Conservation (phyloP, 768 basidiomycete genomes). For the Mycena alexandri region DNA sequence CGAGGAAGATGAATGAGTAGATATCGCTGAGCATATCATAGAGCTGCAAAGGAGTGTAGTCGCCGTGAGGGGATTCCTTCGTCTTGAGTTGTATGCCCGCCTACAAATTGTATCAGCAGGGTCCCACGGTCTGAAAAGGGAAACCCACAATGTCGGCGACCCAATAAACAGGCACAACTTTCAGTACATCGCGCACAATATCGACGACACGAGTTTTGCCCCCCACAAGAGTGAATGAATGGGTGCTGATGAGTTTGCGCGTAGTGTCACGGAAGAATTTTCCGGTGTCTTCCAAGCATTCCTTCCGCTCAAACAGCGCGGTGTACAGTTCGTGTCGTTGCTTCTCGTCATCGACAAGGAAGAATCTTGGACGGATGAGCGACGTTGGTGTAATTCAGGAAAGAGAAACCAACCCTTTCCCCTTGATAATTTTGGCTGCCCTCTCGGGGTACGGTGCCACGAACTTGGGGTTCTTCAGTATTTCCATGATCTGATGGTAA, state of each 20-base stretch:
- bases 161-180: slow-evolving; percentile 76
- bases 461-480: slow-evolving; percentile 66
- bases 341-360: slow-evolving; percentile 65
- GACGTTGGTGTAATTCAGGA: not conserved
- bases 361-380: slow-evolving; percentile 64
- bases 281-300: slow-evolving; percentile 63
- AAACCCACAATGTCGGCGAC: slow-evolving; percentile 76
- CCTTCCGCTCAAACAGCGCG: slow-evolving; percentile 62
- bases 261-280: slow-evolving; percentile 78
- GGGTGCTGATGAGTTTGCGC: slow-evolving; percentile 62
- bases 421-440: slow-evolving; percentile 66
- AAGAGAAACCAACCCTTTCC: slow-evolving; percentile 62
- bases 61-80: slow-evolving; percentile 63
- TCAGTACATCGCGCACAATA: slow-evolving; percentile 77
- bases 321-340: slow-evolving; percentile 62
- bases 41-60: slow-evolving; percentile 72
- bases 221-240: slow-evolving; percentile 72
- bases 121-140: not conserved
- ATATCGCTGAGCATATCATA: slow-evolving; percentile 76
- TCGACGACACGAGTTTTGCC: slow-evolving; percentile 68
- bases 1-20: slow-evolving; percentile 85
- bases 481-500: slow-evolving; percentile 65
- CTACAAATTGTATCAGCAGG: slow-evolving; percentile 50
- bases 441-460: slow-evolving; percentile 61
- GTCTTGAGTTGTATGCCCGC: slow-evolving; percentile 81